Evolutionary conservation across 2,329 filamentous ascomycete genomes (phyloP).

Genomic region (Nigrograna mackinnonii): DNA sequence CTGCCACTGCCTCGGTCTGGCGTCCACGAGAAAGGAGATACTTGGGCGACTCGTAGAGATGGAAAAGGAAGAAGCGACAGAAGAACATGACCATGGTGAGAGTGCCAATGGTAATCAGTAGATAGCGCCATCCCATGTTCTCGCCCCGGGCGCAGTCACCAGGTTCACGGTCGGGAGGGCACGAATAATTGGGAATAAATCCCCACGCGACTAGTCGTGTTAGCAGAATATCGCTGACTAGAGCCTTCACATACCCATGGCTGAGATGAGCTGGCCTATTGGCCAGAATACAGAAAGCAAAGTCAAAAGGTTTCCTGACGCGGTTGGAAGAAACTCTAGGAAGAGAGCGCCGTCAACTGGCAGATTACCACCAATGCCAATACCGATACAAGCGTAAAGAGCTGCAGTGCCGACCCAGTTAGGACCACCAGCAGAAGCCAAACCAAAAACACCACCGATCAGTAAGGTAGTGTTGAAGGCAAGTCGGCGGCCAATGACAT

Average conservation of each 20-base stretch:
- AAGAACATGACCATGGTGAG: constrained; percentile 51
- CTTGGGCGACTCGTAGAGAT: constrained; percentile 76
- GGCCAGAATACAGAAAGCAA: constrained; percentile 89
- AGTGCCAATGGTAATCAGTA: constrained; percentile 45
- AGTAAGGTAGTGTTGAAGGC: constrained; percentile 83
- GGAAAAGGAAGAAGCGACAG: constrained; percentile 57
- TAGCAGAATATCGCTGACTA: no score
- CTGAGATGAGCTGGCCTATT: constrained; percentile 73
- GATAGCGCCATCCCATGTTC: constrained; percentile 51
- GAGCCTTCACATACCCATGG: constrained; percentile 25
- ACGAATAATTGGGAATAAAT: constrained; percentile 56
- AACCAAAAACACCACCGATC: constrained; percentile 74
- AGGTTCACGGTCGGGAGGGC: constrained; percentile 36
- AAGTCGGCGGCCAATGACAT: constrained; percentile 75
- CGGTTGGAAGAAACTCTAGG: constrained; percentile 79
- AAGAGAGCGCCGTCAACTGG: constrained; percentile 82
- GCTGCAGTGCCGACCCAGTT: constrained; percentile 60
- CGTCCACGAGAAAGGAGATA: constrained; percentile 77
- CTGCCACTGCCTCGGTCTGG: constrained; percentile 77
- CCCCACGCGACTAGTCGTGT: constrained; percentile 51
- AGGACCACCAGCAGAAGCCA: constrained; percentile 68
- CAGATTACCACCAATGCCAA: constrained; percentile 65
- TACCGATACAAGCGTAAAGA: constrained; percentile 47
- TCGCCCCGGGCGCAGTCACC: constrained; percentile 38
- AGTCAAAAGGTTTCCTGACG: constrained; percentile 73